These are phyloP conservation scores for Alternaria incomplexa DNA, from an alignment of 2,329 filamentous ascomycete genomes.

Conservation along the genomic window DNA sequence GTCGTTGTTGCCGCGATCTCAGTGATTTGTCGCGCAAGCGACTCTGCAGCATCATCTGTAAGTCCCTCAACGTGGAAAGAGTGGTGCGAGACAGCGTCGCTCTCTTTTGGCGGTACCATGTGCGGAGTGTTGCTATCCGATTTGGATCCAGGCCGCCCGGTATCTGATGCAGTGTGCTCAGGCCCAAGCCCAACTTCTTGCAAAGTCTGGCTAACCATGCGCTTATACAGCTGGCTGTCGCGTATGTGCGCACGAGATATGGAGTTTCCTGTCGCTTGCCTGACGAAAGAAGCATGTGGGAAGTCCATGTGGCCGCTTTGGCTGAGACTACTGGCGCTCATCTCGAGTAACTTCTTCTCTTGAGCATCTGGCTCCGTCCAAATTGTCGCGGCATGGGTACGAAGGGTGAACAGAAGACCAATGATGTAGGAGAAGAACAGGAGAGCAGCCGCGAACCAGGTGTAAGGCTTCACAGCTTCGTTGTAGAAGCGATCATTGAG, in stretches of 20 bases:
- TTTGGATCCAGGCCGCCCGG: conserved; percentile 28
- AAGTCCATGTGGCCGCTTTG: conserved; percentile 39
- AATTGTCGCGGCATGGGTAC: conserved; percentile 95
- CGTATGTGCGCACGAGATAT: conserved; percentile 67
- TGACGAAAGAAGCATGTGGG: conserved; percentile 36
- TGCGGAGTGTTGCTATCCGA: conserved; percentile 41
- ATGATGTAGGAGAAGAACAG: conserved; percentile 94
- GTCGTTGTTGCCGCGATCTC: conserved; percentile 94
- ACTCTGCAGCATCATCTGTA: conserved; percentile 80
- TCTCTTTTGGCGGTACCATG: conserved; percentile 45
- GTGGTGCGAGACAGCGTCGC: conserved; percentile 48
- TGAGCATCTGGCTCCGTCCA: conserved; percentile 75
- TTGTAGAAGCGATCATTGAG: conserved; percentile 87
- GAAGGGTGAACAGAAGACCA: conserved; percentile 91
- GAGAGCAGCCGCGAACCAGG: conserved; percentile 82
- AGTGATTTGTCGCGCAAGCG: conserved; percentile 82
- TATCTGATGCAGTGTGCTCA: conserved; percentile 57
- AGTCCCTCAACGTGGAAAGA: conserved; percentile 67
- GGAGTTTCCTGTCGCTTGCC: conserved; percentile 39
- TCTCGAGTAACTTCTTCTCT: conserved; percentile 55
- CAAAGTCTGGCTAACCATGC: conserved; percentile 88
- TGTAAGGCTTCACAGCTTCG: conserved; percentile 90
- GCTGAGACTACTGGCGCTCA: conserved; percentile 44
- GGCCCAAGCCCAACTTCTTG: conserved; percentile 76
- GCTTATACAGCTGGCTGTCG: conserved; percentile 88